Evolutionary conservation across 1,139 yeast genomes (phyloP), one percentile per base, ranked within the genome.

Genomic region (Saccharomycopsis crataegensis): DNA sequence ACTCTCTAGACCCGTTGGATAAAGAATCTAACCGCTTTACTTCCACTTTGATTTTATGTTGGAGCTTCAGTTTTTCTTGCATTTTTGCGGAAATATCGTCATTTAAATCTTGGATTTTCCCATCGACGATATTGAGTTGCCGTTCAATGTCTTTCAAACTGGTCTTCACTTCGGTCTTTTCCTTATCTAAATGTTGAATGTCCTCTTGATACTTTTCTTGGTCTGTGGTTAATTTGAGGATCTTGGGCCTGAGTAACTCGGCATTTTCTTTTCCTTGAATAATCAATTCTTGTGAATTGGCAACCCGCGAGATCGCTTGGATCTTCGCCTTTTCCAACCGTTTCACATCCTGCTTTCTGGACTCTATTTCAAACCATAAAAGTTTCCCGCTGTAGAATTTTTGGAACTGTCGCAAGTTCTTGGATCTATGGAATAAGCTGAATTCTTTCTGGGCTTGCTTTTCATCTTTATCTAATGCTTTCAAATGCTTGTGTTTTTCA

Each of bases 341-440:
- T n/a, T 22, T 43, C 52, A 58, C 57, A 43, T 53, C 55, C 12
- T 34, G 40, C 46, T 58, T 59, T 14, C 54, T 54, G 28, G 53
- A 59, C 28, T 65, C 64, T 17, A 76, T 79, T 63, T 80, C 79
- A 49, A 74, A 72, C 90, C 91, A 83, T 56, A 76, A 70, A 12
- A 80, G 74, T 61, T 83, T 84, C 6, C 87, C 91, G 56, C 78
- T 77, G 14, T 79, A 63, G 17, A 71, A 60, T 40, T 74, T 71
- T 55, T 77, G 72, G 57, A 71, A 71, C 46, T 70, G 67, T 57
- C 80, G 70, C 44, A 80, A 65, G 51, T 70, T 66, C 41, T 67
- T 64, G 2, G 70, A 64, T 46, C 64, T 63, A 46, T 63, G 61
- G 38, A 67, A 59, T 49, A 65, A 64, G 44, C 60, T 56, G 16